Percentiles rank a stretch among this genome's conserved stretches.
Evolutionary conservation across 2,329 filamentous ascomycete genomes (phyloP).

Genomic region (Pyrenochaeta sp.): DNA sequence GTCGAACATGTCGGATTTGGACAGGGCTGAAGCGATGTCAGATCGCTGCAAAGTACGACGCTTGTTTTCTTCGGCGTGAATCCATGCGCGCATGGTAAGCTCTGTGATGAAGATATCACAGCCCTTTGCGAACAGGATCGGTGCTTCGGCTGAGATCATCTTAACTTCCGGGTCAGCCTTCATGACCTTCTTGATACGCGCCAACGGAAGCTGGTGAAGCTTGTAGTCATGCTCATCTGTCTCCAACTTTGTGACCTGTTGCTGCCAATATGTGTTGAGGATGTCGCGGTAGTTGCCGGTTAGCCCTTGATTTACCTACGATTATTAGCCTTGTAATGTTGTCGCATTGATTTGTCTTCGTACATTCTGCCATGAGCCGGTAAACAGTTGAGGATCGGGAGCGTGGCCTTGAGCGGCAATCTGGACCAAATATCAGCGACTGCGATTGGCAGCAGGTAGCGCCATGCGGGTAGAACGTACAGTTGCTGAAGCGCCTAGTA

Average conservation of each 20-base stretch:
- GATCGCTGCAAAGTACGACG: conserved; percentile 91
- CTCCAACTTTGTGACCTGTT: conserved; percentile 95
- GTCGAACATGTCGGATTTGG: conserved; percentile 99
- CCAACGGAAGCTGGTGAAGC: conserved; percentile 92
- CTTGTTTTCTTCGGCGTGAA: conserved; percentile 99
- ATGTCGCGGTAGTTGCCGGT: conserved; percentile 95
- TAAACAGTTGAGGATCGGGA: conserved; percentile 89
- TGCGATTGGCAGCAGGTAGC: conserved; percentile 11
- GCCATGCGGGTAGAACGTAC: conserved; percentile 58
- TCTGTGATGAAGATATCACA: conserved; percentile 99
- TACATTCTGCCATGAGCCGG: conserved; percentile 94
- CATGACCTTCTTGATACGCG: conserved; percentile 99
- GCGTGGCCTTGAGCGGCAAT: conserved; percentile 87
- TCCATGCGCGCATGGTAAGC: conserved; percentile 99
- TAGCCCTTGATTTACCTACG: conserved; percentile 90
- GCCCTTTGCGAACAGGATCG: conserved; percentile 96
- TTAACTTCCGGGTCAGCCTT: conserved; percentile 99
- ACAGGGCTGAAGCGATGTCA: conserved; percentile 93
- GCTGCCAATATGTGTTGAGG: conserved; percentile 98
- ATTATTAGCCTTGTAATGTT: conserved; percentile 28
- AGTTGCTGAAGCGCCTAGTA: conserved; percentile 70
- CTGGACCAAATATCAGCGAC: conserved; percentile 59
- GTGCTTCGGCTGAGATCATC: conserved; percentile 99
- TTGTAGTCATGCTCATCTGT: conserved; percentile 98
- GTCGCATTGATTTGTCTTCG: conserved; percentile 6